Base-by-base conservation (phyloP, 805 yeast genomes). In the Starmerella bombi region DNA sequence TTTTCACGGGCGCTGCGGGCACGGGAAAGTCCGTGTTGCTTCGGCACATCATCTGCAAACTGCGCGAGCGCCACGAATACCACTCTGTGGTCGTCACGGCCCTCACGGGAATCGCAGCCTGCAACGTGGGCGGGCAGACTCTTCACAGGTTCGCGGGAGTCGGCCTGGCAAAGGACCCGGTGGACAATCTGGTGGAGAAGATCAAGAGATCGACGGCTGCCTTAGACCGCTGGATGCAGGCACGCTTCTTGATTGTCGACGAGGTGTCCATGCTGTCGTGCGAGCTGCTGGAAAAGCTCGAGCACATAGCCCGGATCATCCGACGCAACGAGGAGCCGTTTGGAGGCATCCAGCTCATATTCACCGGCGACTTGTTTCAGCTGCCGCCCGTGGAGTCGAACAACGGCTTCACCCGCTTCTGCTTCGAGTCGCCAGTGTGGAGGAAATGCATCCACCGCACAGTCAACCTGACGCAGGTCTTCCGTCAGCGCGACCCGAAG, bases 1-100 rank as follows among this genome's bases (percentile, higher is more conserved):
- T 91, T 56, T 91, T 82, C 57, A 91, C 98, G 0, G 98, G 98
- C 37, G 84, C 96, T 25, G 98, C 98, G 0, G 98, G 98, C 53
- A 91, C 98, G 0, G 98, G 98, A 56, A 91, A 91, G 57, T 88
- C 98, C 1, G 79, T 91, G 3, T 64, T 91, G n/a, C 62, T 91
- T 37, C 69, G 74, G 37, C 74, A 76, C 30, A 63, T 91, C 21
- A 84, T 91, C 17, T 55, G 61, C 16, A 65, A 67, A 21, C 60
- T 84, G 37, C 59, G 60, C 16, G 45, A 51, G 1, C 62, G 67
- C 33, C 67, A 72, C 55, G 64, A 68, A 1, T 41, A 50, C 10
- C 63, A 66, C 3, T 54, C 58, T 1, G 64, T 64, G 10, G 59
- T 65, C 0, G 82, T 91, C 3, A 84, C 97, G 0, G 98, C 98